Percentiles rank a stretch among this genome's conserved stretches.
These are phyloP conservation scores for Baeospora myosura DNA, from an alignment of 1,284 basidiomycete species.

Conservation along the genomic window DNA sequence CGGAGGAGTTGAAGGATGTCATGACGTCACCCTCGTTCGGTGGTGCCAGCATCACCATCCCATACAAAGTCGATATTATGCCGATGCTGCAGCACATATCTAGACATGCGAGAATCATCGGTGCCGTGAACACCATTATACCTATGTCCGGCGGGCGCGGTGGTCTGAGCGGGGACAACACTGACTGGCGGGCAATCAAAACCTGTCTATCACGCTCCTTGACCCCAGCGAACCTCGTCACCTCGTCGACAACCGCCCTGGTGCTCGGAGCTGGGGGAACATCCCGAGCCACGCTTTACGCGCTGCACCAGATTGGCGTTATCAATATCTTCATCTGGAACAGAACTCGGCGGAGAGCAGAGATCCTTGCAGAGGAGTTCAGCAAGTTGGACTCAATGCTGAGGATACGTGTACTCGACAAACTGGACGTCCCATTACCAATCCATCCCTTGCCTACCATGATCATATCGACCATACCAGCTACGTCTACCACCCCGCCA, in stretches of 20 bases:
- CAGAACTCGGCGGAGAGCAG: conserved; percentile 17
- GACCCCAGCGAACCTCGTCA: not conserved
- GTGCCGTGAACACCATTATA: conserved; percentile 90
- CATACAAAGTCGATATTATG: conserved; percentile 85
- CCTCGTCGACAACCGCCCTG: conserved; percentile 37
- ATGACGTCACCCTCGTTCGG: conserved; percentile 76
- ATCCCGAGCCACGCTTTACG: conserved; percentile 87
- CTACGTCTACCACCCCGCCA: no score
- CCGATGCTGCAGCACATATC: conserved; percentile 72
- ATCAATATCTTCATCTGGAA: conserved; percentile 67
- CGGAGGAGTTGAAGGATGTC: conserved; percentile 57
- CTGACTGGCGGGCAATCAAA: conserved; percentile 85
- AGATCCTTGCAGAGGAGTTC: conserved; percentile 19
- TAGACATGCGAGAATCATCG: conserved; percentile 74
- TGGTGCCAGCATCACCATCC: conserved; percentile 94
- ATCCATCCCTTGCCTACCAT: conserved; percentile 20
- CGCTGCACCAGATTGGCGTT: conserved; percentile 66
- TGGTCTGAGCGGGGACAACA: conserved; percentile 81
- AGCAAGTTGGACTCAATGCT: conserved; percentile 16
- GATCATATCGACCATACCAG: conserved; percentile 21
- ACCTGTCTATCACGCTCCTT: conserved; percentile 37
- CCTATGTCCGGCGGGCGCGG: conserved; percentile 43
- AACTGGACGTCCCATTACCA: conserved; percentile 14
- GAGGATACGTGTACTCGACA: conserved; percentile 17
- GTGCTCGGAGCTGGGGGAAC: conserved; percentile 93